These are phyloP conservation scores for Boletus subparvulus DNA, from an alignment of 768 basidiomycete genomes.

Conservation along the genomic window DNA sequence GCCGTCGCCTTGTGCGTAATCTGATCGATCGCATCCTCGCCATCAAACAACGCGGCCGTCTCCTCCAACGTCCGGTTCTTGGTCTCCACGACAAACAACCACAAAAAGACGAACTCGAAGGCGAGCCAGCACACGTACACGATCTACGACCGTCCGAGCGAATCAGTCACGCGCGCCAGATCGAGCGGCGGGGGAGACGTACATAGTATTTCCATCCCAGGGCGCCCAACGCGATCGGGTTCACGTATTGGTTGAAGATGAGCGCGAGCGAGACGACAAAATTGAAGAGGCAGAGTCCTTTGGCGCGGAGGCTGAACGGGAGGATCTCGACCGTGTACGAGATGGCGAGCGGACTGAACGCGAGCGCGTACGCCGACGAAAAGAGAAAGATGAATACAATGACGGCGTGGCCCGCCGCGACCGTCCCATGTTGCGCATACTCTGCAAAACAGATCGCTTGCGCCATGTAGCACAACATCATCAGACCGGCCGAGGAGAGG, in stretches of 20 bases:
- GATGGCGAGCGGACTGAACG: conserved; percentile 72
- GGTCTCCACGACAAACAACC: conserved; percentile 20
- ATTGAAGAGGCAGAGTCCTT: conserved; percentile 77
- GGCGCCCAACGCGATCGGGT: conserved; percentile 65
- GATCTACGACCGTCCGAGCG: not conserved
- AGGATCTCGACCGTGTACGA: conserved; percentile 73
- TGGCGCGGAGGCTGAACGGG: conserved; percentile 77
- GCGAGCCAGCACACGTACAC: conserved; percentile 25
- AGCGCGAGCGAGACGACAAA: conserved; percentile 61
- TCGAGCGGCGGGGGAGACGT: not conserved
- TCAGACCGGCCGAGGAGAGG: conserved; percentile 54
- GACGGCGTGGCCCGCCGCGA: conserved; percentile 50
- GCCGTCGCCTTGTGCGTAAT: conserved; percentile 15
- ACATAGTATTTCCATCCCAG: conserved; percentile 51
- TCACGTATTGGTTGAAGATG: conserved; percentile 79
- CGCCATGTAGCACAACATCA: conserved; percentile 63
- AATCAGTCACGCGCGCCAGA: not conserved
- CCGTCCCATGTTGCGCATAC: conserved; percentile 44
- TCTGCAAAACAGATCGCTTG: conserved; percentile 67
- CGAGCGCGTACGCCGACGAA: conserved; percentile 57
- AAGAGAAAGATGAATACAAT: conserved; percentile 59
- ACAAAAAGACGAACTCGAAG: conserved; percentile 11
- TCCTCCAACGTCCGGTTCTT: conserved; percentile 61
- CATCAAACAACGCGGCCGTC: conserved; percentile 70
- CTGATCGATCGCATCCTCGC: conserved; percentile 37